Conservation (phyloP, 371 early-diverging fungal genomes). For the Blakeslea trispora region DNA sequence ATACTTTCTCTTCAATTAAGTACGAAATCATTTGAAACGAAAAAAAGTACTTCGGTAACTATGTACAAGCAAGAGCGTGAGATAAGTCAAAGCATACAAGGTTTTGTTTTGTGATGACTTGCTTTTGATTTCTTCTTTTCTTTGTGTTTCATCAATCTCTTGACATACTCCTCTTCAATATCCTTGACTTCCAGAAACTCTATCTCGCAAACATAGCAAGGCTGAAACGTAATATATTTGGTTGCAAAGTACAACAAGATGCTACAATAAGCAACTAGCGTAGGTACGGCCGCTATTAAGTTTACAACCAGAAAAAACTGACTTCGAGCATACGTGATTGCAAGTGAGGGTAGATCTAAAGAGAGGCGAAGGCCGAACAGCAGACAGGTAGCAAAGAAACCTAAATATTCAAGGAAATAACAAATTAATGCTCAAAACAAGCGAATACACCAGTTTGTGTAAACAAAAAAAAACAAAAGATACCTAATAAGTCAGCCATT, state of each 20-base stretch:
- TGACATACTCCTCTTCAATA: conserved; percentile 48
- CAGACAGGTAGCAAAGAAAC: conserved; percentile 28
- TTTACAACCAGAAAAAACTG: conserved; percentile 34
- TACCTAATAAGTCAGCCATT: conserved; percentile 40
- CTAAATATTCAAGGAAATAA: conserved; percentile 9
- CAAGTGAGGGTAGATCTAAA: conserved; percentile 39
- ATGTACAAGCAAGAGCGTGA: background rate
- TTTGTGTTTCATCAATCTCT: conserved; percentile 11
- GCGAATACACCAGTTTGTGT: too few species aligned
- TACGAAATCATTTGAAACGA: background rate
- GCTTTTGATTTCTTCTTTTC: conserved; percentile 2
- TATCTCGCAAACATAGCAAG: conserved; percentile 31
- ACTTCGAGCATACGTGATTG: conserved; percentile 43
- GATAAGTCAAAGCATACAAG: too few species aligned
- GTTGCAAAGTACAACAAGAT: conserved; percentile 36
- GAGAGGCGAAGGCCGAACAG: conserved; percentile 37
- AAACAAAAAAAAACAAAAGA: too few species aligned
- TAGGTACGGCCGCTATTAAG: conserved; percentile 31
- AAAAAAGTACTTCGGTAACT: background rate
- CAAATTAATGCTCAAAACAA: background rate
- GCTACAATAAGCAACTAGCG: conserved; percentile 30
- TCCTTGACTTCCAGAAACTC: conserved; percentile 38
- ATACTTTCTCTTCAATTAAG: background rate
- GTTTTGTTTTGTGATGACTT: background rate
- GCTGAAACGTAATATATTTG: conserved; percentile 24